Evolutionary conservation across 257 asterid species (phyloP), one percentile per base, ranked within the genome.

Genomic region (Solanum dulcamara): DNA sequence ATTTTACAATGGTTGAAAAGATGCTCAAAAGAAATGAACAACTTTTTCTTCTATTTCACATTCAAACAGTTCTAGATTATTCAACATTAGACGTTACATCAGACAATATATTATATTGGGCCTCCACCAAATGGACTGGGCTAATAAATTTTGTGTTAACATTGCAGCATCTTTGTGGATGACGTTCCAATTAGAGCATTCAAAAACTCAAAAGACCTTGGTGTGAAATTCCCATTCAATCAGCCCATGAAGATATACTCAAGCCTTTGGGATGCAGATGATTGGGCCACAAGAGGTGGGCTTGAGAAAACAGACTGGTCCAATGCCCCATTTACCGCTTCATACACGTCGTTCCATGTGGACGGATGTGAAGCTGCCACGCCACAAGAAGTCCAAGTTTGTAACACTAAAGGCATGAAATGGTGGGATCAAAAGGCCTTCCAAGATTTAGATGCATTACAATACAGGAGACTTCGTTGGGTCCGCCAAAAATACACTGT

Each of bases 281-380:
- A 89, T 42, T 89, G 92, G 92, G 92, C 92, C 4, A 89, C 92
- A 33, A 86, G 92, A 48, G 92, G 92, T 7, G 92, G 92, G 7
- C 28, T 86, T 32, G 90, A 89, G 70, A 89, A 89, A 48, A 89
- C 90, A 0, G 79, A 89, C 50, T 89, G 92, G 92, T 83, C 92
- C 83, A 86, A 88, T 7, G 92, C 92, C 10, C 92, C 92, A 6
- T 88, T 89, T 24, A 44, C 85, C 2, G 90, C 92, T 6, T 84
- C 90, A 10, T 89, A 89, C 87, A 88, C 89, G 0, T 84, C 89
- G 11, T 89, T 89, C 86, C 92, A 89, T 81, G 84, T 89, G 11
- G 92, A 89, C 6, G 90, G 88, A 4, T 89, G 92, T 37, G 83
- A 77, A 32, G 90, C 92, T 3, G 44, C 88, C 22, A 86, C 88